These are phyloP conservation scores for Kodamaea kaohsiungensis DNA, from an alignment of 805 yeast species.

Conservation along the genomic window DNA sequence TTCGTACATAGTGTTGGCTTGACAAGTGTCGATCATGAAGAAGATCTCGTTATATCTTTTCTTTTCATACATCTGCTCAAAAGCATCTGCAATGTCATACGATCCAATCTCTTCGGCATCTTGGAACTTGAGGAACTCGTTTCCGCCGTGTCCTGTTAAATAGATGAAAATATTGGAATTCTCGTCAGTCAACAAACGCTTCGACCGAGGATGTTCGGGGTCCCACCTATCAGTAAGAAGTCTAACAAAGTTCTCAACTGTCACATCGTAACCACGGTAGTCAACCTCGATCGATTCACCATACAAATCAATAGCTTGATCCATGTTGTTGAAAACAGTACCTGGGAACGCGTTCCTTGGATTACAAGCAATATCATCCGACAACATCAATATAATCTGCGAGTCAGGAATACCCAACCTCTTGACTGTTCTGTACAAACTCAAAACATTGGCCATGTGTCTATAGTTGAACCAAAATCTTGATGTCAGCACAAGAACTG, in stretches of 20 bases:
- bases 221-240: conserved; percentile 95
- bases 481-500: conserved; percentile 93
- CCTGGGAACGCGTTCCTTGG: conserved; percentile 96
- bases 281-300: conserved; percentile 96
- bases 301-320: conserved; percentile 86
- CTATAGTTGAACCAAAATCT: conserved; percentile 98
- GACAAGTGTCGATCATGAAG: conserved; percentile 98
- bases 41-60: conserved; percentile 91
- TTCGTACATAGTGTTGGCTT: conserved; percentile 97
- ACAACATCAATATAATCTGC: conserved; percentile 91
- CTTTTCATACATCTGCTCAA: conserved; percentile 95
- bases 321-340: conserved; percentile 90
- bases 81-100: conserved; percentile 95
- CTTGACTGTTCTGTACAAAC: conserved; percentile 94
- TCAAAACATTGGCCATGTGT: conserved; percentile 94
- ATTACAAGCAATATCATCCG: conserved; percentile 97
- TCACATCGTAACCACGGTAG: conserved; percentile 96
- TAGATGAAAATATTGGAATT: conserved; percentile 91
- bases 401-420: conserved; percentile 97
- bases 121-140: conserved; percentile 94
- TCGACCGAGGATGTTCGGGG: conserved; percentile 88
- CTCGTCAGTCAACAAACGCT: conserved; percentile 88
- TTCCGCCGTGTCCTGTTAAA: conserved; percentile 98
- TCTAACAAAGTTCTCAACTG: conserved; percentile 95
- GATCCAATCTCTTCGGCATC: conserved; percentile 98